Base-by-base conservation (phyloP, 148 eudicot genomes). In the Mesembryanthemum crystallinum region DNA sequence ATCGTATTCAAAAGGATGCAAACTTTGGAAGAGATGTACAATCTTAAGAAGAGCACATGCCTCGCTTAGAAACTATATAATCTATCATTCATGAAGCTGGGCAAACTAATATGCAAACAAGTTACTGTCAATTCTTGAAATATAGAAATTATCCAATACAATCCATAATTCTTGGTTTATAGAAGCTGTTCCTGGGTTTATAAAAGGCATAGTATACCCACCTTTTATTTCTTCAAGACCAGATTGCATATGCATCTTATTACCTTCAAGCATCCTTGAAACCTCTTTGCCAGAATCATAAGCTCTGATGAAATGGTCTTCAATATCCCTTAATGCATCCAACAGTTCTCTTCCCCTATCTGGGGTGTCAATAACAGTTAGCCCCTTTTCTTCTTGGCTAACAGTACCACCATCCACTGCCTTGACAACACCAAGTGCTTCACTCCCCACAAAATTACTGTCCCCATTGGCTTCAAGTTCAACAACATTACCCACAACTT, bases 181-280 rank as follows among this genome's bases (percentile, higher is more conserved):
- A n/a, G n/a, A n/a, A n/a, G n/a, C n/a, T n/a, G n/a, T n/a, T n/a
- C n/a, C 8, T 20, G 51, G 52, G 8, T 12, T 35, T 7, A 35
- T 0, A 23, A 9, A n/a, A 43, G 14, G 0, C 9, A 13, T 27
- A 51, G 8, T 45, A 71, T 3, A n/a, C 61, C 65, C 29, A 89
- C 98, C 98, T 89, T 91, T 93, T 12, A 93, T 89, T 80, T 93
- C 98, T 43, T 93, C 92, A 73, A 93, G 67, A 80, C 87, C 86
- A 77, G 98, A 87, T 71, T 86, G 91, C 81, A 93, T 83, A 70
- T 87, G 88, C 74, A 85, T 77, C 86, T 90, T 89, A 73, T 91
- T 91, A 71, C 87, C 90, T 86, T 93, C 98, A 45, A 93, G 81
- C 98, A 93, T 93, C 60, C 82, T 89, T 49, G 94, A 89, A 42